phyloP scores from a whole-genome alignment of 441 rosid species.

The Brassica balearica region DNA sequence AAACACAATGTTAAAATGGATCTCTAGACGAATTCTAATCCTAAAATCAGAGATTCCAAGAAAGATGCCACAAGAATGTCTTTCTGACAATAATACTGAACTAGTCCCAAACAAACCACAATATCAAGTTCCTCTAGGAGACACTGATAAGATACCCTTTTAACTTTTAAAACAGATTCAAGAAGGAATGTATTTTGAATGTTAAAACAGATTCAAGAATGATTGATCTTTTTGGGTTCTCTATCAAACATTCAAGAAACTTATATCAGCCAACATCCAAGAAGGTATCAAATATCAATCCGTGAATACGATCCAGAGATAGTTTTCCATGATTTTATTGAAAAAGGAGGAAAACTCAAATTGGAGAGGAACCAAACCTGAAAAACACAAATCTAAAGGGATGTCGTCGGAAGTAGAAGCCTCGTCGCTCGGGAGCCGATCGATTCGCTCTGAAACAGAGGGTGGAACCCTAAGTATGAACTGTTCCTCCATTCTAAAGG shows the following conservation, averaged over 20 bases:
- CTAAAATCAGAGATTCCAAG: too few species aligned
- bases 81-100: conserved; percentile 8
- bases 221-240: not conserved
- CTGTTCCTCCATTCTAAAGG: conserved; percentile 75
- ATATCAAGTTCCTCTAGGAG: not conserved
- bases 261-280: conserved; percentile 2
- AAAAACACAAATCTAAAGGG: conserved; percentile 78
- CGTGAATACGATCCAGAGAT: not conserved
- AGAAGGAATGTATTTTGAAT: conserved; percentile 5
- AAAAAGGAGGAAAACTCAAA: not conserved
- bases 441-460: conserved; percentile 79
- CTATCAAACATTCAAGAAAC: too few species aligned
- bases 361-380: conserved; percentile 52
- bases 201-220: conserved; percentile 14
- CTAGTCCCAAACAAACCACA: not conserved
- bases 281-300: not conserved
- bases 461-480: conserved; percentile 96
- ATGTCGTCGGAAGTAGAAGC: conserved; percentile 73
- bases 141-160: not conserved
- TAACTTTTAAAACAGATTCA: conserved; percentile 10
- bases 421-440: conserved; percentile 67
- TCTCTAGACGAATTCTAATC: not conserved
- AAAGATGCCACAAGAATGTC: conserved; percentile 12
- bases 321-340: not conserved
- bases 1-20: not conserved